Base-by-base conservation (phyloP, 139 green algal species). In the Microglena sp. region DNA sequence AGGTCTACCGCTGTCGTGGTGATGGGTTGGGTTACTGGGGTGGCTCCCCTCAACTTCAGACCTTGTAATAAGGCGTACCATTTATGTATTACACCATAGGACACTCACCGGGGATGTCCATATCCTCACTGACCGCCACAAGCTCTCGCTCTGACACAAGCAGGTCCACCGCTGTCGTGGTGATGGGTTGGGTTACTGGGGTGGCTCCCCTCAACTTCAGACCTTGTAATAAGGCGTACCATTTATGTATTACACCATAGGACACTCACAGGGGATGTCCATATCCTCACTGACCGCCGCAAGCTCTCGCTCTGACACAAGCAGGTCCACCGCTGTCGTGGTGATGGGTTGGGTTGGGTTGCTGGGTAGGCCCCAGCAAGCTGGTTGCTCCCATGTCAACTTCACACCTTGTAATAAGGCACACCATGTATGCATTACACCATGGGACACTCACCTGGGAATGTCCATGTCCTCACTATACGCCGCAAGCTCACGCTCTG, bases 391-490 rank as follows among this genome's bases (percentile, higher is more conserved):
- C 40, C 11, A 24, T 50, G 11, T 24, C n/a, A n/a, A n/a, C n/a
- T n/a, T n/a, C n/a, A n/a, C n/a, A n/a, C n/a, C n/a, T n/a, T n/a
- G n/a, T n/a, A n/a, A n/a, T n/a, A n/a, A n/a, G n/a, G n/a, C n/a
- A n/a, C n/a, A n/a, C n/a, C n/a, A n/a, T n/a, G n/a, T 24, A 15
- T 24, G 15, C 40, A 50, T 50, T 15, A 50, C 40, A 50, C 15
- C 40, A 50, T 24, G 40, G 11, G 11, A 33, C 2, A 5, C 64
- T 63, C 36, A 73, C 72, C 40, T 45, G 4, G 78, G 68, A 55
- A 80, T 2, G 33, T 81, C 73, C 35, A 74, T 76, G 53, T 81
- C 73, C 22, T 67, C n/a, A 30, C 36, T 35, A n/a, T 75, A 81
- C 33, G 68, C 63, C 30, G 35, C 30, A 7, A 54, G 2, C 68